Evolutionary conservation across 371 early-diverging fungal genomes (phyloP).

Genomic region (Capillidium heterosporum): DNA sequence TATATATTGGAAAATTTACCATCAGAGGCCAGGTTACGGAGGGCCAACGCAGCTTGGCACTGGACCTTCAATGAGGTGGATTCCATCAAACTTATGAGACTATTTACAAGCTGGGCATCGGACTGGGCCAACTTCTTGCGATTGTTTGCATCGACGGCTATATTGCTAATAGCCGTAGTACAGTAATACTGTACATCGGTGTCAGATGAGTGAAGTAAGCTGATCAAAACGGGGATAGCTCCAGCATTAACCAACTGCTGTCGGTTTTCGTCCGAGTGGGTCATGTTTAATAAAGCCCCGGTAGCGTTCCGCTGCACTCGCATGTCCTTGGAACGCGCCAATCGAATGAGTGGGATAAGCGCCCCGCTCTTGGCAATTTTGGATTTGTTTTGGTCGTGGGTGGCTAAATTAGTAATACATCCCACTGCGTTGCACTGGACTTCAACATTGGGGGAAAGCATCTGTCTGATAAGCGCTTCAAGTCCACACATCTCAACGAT

Average conservation of each 20-base stretch:
- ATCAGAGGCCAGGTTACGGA: slow-evolving; percentile 81
- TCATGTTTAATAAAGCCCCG: slow-evolving; percentile 87
- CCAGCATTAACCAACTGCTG: slow-evolving; percentile 70
- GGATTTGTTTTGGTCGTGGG: slow-evolving; percentile 75
- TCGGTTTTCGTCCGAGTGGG: slow-evolving; percentile 77
- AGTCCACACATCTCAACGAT: slow-evolving; percentile 76
- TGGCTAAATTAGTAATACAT: slow-evolving; percentile 86
- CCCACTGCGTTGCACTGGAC: slow-evolving; percentile 93
- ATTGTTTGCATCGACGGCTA: slow-evolving; percentile 73
- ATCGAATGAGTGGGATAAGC: slow-evolving; percentile 46
- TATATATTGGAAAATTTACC: slow-evolving; percentile 8
- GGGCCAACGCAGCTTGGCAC: slow-evolving; percentile 75
- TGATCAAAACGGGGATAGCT: slow-evolving; percentile 68
- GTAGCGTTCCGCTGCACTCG: slow-evolving; percentile 84
- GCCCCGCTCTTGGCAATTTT: slow-evolving; percentile 75
- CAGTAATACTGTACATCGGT: slow-evolving; percentile 80
- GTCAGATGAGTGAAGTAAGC: slow-evolving; percentile 58
- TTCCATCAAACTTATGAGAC: slow-evolving; percentile 59
- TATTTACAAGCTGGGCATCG: slow-evolving; percentile 56
- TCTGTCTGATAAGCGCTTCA: slow-evolving; percentile 74
- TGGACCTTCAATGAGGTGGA: slow-evolving; percentile 66
- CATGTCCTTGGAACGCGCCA: slow-evolving; percentile 70
- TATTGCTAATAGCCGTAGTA: slow-evolving; percentile 79
- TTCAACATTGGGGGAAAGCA: slow-evolving; percentile 71
- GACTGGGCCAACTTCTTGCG: slow-evolving; percentile 54